These are phyloP conservation scores for Leccinum boreale DNA, from an alignment of 768 basidiomycete genomes.

Conservation along the genomic window DNA sequence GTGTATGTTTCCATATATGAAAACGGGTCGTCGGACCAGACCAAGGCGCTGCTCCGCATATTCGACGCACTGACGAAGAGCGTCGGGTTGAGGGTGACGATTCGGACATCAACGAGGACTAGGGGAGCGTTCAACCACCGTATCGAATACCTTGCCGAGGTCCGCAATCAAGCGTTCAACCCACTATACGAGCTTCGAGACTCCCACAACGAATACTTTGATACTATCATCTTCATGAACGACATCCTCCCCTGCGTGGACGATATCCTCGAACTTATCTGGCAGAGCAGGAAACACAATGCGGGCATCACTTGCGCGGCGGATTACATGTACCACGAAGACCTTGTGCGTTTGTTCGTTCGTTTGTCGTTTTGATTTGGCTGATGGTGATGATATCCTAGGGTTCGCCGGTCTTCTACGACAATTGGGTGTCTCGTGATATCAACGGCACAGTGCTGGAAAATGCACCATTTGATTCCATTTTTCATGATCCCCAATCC, in stretches of 20 bases:
- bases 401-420: slow-evolving; percentile 93
- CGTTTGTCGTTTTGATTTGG: not conserved
- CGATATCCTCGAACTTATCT: slow-evolving; percentile 96
- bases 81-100: slow-evolving; percentile 90
- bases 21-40: slow-evolving; percentile 98
- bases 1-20: slow-evolving; percentile 99
- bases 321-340: slow-evolving; percentile 99
- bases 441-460: slow-evolving; percentile 98
- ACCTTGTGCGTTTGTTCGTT: slow-evolving; percentile 55
- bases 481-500: slow-evolving; percentile 84
- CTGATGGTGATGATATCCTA: slow-evolving; percentile 17
- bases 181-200: slow-evolving; percentile 94
- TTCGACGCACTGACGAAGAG: slow-evolving; percentile 90
- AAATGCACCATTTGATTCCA: slow-evolving; percentile 92
- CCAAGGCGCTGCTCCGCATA: slow-evolving; percentile 91
- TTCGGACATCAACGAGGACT: slow-evolving; percentile 88
- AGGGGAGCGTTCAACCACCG: slow-evolving; percentile 98
- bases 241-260: slow-evolving; percentile 98
- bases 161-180: slow-evolving; percentile 96
- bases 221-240: slow-evolving; percentile 99
- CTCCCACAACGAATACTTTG: slow-evolving; percentile 89
- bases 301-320: slow-evolving; percentile 98
- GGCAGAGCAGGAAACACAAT: slow-evolving; percentile 89
- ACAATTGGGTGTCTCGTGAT: slow-evolving; percentile 98
- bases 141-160: slow-evolving; percentile 99